Conservation (phyloP, 148 eudicot genomes). For the Selenicereus undatus region DNA sequence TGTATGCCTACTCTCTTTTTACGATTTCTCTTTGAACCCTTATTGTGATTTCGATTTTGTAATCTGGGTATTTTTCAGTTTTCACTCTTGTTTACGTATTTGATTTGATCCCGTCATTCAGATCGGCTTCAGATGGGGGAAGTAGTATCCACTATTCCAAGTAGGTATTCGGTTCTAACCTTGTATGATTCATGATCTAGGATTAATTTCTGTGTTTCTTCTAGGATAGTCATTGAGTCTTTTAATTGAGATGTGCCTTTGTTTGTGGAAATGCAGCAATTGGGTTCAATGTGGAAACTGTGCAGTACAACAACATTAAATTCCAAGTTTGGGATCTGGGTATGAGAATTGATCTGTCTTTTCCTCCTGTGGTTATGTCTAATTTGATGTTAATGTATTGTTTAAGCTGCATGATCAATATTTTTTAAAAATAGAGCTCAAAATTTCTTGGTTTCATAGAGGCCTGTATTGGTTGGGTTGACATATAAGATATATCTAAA, state of each 20-base stretch:
- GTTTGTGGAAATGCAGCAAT: constrained; percentile 56
- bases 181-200: constrained; percentile 6
- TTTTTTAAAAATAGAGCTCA: neutral
- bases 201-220: neutral
- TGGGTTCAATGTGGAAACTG: constrained; percentile 96
- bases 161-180: constrained; percentile 44
- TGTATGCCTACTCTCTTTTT: constrained; percentile 40
- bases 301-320: constrained; percentile 93
- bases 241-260: constrained; percentile 12
- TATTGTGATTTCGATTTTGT: constrained; percentile 7
- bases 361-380: neutral
- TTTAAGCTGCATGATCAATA: constrained; percentile 1
- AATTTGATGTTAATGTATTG: constrained; percentile 1
- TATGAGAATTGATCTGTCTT: constrained; percentile 31
- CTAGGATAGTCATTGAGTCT: neutral
- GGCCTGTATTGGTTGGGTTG: neutral
- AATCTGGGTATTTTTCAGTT: constrained; percentile 25
- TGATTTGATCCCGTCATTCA: constrained; percentile 31
- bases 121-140: constrained; percentile 99
- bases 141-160: constrained; percentile 98
- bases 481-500: neutral
- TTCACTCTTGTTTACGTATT: constrained; percentile 16
- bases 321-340: constrained; percentile 99
- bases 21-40: constrained; percentile 10
- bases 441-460: constrained; percentile 2